phyloP scores from a whole-genome alignment of 768 basidiomycete genomes.

The Russula ochroleuca region DNA sequence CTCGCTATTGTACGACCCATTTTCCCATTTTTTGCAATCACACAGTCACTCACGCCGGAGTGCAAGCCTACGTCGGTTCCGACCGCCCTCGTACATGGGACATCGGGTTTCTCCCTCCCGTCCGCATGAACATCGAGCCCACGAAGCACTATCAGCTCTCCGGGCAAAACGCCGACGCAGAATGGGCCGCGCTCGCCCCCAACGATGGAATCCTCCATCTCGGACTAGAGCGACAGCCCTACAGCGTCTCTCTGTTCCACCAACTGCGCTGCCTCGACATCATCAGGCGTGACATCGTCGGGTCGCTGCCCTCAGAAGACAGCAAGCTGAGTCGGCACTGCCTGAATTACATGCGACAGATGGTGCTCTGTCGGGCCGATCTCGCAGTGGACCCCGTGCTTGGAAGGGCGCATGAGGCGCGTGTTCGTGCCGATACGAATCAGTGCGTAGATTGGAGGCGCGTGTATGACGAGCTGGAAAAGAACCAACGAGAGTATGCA shows the following conservation, averaged over 20 bases:
- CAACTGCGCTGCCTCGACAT: conserved; percentile 41
- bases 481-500: conserved; percentile 18
- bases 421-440: conserved; percentile 15
- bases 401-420: conserved; percentile 14
- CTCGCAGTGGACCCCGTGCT: conserved; percentile 32
- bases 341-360: conserved; percentile 41
- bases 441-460: conserved; percentile 16
- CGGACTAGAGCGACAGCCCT: conserved; percentile 31
- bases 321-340: conserved; percentile 33
- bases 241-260: conserved; percentile 40
- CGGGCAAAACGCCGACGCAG: conserved; percentile 8
- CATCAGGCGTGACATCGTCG: conserved; percentile 32
- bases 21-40: not conserved
- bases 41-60: not conserved
- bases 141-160: conserved; percentile 17
- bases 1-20: not conserved
- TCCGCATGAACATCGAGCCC: conserved; percentile 12
- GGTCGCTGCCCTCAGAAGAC: not conserved
- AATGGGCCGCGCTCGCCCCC: conserved; percentile 32
- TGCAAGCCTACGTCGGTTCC: not conserved
- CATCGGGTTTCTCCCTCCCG: conserved; percentile 1
- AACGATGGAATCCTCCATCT: conserved; percentile 32
- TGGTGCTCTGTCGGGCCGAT: conserved; percentile 37
- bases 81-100: conserved; percentile 14
- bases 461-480: conserved; percentile 13